These are phyloP conservation scores for Arbutus unedo DNA, from an alignment of 148 eudicot species.

Conservation along the genomic window DNA sequence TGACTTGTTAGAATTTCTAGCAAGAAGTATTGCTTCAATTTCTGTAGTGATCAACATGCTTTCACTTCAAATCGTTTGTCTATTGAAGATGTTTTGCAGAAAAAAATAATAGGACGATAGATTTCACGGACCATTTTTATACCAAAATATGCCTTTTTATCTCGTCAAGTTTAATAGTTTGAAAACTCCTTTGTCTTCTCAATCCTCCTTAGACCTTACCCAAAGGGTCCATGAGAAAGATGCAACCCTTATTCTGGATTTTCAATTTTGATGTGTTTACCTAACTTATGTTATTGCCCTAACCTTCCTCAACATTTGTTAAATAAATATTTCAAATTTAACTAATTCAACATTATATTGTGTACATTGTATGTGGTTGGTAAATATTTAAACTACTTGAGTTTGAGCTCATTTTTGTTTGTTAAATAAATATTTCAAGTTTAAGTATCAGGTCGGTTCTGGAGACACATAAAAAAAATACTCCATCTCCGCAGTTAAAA, in stretches of 20 bases:
- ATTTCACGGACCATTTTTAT: neutral
- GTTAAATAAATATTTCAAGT: no score
- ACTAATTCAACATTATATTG: no score
- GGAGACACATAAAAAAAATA: no score
- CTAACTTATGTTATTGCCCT: conserved; percentile 13
- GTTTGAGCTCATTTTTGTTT: no score
- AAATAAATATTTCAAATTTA: no score
- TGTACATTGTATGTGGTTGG: neutral
- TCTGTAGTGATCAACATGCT: no score
- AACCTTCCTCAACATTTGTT: neutral
- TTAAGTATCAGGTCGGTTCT: no score
- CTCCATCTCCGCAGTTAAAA: no score
- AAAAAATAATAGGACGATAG: neutral
- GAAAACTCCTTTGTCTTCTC: neutral
- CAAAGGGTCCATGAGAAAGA: conserved; percentile 21
- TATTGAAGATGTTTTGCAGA: neutral
- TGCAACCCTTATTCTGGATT: conserved; percentile 3
- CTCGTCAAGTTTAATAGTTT: neutral
- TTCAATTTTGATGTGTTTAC: neutral
- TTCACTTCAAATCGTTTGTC: no score
- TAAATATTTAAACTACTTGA: no score
- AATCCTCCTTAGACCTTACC: neutral
- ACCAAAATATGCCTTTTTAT: neutral
- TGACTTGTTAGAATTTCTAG: no score
- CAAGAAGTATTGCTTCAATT: no score